Evolutionary conservation across 2,329 filamentous ascomycete genomes (phyloP).

Genomic region (Penicillium oxalicum): DNA sequence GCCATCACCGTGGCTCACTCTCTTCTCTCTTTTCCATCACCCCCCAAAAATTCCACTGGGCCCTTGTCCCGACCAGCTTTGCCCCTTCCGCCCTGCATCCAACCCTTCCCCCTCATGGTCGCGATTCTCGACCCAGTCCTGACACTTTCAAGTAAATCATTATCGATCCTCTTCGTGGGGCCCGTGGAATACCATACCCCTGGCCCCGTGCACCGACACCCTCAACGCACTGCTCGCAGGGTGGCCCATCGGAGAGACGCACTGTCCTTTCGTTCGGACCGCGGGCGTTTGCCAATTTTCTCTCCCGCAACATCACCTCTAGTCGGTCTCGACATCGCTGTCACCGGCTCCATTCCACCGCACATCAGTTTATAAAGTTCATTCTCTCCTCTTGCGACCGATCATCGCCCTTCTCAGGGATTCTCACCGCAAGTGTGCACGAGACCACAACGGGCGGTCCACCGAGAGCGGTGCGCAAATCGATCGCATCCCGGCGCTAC

Average conservation of each 20-base stretch:
- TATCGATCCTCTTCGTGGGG: conserved; percentile 4
- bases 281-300: conserved; percentile 5
- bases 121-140: not conserved
- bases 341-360: too few relatives aligned
- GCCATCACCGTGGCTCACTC: conserved; percentile 2
- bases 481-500: conserved; percentile 18
- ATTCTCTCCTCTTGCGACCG: not conserved
- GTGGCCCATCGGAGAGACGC: conserved; percentile 3
- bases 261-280: conserved; percentile 4
- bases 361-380: not conserved
- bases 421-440: conserved; percentile 1
- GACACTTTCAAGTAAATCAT: too few relatives aligned
- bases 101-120: not conserved
- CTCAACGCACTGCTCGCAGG: conserved; percentile 4
- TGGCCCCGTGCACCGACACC: not conserved
- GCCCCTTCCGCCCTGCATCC: too few relatives aligned
- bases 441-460: not conserved
- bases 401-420: too few relatives aligned
- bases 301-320: too few relatives aligned
- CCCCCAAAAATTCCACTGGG: too few relatives aligned
- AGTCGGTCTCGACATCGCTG: not conserved
- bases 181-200: not conserved
- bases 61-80: too few relatives aligned
- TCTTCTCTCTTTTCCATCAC: not conserved
- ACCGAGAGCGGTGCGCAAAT: not conserved